Base-by-base conservation (phyloP, 2,329 filamentous ascomycete species). In the Ilyonectria mors-panacis region DNA sequence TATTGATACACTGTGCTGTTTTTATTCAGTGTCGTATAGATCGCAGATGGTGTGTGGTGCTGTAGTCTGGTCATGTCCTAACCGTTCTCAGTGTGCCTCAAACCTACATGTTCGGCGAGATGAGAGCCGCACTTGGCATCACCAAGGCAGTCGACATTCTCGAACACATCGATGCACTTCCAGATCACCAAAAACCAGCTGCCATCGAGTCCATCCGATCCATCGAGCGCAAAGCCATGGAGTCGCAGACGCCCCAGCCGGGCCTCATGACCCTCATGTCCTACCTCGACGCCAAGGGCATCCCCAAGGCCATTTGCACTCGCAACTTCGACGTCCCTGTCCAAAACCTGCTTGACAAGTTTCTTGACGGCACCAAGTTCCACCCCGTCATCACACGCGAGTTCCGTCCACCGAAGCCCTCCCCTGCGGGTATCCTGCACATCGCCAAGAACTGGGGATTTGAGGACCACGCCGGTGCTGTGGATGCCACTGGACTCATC, bases 61-160 rank as follows among this genome's bases (percentile, higher is more conserved):
- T 21, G 12, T 48, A 6, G 4, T 47, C 6, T 37, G 30, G 7
- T 4, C 2, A 6, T 9, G 23, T 47, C 8, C 63, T 66, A 28
- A 66, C n/a, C 0, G 2, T 48, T 59, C 17, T 9, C 70, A 97
- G 94, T 79, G 84, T 95, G 65, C 95, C 95, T 0, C 95, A 98
- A 81, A 96, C 93, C 74, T 94, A 97, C 87, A 99, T 98, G 95
- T 98, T 98, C 82, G 80, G 82, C 21, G 88, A 97, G 77, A 98
- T 99, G 95, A 92, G 91, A 70, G 78, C 83, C 15, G 91, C 89
- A 8, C 88, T 98, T 17, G 86, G 85, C 56, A 98, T 98, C 73
- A 79, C 89, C 69, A 92, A 91, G 78, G 81, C 84, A 39, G 84
- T 86, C 76, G 96, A 99, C 81, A 98, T 99, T 78, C 91, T 99